These are phyloP conservation scores for Fusarium beomiforme DNA, from an alignment of 2,329 filamentous ascomycete species.

Conservation along the genomic window DNA sequence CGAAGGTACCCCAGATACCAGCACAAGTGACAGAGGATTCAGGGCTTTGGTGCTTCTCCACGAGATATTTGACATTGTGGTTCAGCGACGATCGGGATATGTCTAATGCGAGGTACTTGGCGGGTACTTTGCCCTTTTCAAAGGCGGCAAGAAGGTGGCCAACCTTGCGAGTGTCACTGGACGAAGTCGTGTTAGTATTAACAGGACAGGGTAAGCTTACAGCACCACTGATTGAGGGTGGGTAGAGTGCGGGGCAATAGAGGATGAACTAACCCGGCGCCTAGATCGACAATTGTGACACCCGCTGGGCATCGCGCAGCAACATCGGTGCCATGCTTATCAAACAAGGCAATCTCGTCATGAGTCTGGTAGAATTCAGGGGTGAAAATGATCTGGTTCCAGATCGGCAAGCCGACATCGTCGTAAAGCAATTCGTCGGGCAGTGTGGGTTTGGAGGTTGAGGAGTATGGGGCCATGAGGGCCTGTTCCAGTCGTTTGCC, in stretches of 20 bases:
- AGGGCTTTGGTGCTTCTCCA: conserved; percentile 41
- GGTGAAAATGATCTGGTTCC: conserved; percentile 54
- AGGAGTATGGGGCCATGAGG: conserved; percentile 40
- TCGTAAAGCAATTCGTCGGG: conserved; percentile 55
- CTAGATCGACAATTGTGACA: conserved; percentile 53
- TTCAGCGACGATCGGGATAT: conserved; percentile 51
- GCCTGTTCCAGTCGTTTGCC: conserved; percentile 41
- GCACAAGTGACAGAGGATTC: conserved; percentile 47
- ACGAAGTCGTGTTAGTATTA: conserved; percentile 21
- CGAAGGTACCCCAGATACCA: conserved; percentile 54
- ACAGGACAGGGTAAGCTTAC: conserved; percentile 31
- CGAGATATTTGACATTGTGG: conserved; percentile 48
- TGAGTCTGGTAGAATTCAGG: conserved; percentile 54
- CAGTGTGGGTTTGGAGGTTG: conserved; percentile 43
- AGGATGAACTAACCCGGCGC: conserved; percentile 52
- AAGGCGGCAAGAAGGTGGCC: conserved; percentile 50
- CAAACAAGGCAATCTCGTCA: conserved; percentile 52
- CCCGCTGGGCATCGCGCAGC: conserved; percentile 43
- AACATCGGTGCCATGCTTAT: conserved; percentile 49
- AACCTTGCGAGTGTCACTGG: conserved; percentile 54
- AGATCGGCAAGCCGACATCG: conserved; percentile 51
- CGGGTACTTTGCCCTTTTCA: conserved; percentile 42
- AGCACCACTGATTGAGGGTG: conserved; percentile 11
- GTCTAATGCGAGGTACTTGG: conserved; percentile 53
- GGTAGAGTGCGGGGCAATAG: conserved; percentile 23